These are phyloP conservation scores for Fusarium sp. DNA, from an alignment of 2,329 filamentous ascomycete genomes.

Conservation along the genomic window DNA sequence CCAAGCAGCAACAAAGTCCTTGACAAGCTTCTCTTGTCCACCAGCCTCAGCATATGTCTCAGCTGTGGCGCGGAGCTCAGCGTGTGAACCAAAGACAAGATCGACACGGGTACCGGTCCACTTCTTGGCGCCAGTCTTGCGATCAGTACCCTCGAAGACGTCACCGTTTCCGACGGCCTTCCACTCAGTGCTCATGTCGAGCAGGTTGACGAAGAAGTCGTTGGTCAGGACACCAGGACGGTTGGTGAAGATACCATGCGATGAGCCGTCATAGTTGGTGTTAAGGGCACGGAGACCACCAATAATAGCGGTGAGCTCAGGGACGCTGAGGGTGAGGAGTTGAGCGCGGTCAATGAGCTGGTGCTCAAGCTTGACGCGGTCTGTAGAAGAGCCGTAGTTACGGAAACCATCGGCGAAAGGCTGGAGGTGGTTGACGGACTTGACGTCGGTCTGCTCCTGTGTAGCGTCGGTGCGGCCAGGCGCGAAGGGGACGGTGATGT, in stretches of 20 bases:
- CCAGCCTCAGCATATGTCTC: constrained; percentile 74
- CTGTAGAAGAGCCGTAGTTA: constrained; percentile 74
- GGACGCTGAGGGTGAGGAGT: constrained; percentile 74
- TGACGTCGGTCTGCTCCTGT: constrained; percentile 75
- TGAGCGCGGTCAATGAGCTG: constrained; percentile 77
- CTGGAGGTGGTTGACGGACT: constrained; percentile 72
- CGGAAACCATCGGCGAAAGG: constrained; percentile 78
- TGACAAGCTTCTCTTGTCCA: constrained; percentile 69
- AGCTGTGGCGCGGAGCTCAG: constrained; percentile 75
- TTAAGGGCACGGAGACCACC: constrained; percentile 77
- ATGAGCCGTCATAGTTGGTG: constrained; percentile 76
- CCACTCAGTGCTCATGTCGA: constrained; percentile 75
- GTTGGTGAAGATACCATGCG: constrained; percentile 73
- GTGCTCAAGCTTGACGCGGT: constrained; percentile 71
- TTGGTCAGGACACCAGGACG: constrained; percentile 75
- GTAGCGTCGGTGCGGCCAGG: constrained; percentile 77
- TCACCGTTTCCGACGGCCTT: constrained; percentile 57
- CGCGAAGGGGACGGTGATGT: constrained; percentile 72
- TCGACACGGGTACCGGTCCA: constrained; percentile 76
- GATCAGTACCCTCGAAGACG: constrained; percentile 70
- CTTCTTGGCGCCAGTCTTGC: constrained; percentile 72
- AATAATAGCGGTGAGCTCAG: constrained; percentile 75
- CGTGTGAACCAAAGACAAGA: constrained; percentile 75
- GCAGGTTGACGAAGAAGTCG: constrained; percentile 84
- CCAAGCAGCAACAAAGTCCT: constrained; percentile 78